phyloP scores from a whole-genome alignment of 352 stramenopile genomes.

The Phytophthora kernoviae region DNA sequence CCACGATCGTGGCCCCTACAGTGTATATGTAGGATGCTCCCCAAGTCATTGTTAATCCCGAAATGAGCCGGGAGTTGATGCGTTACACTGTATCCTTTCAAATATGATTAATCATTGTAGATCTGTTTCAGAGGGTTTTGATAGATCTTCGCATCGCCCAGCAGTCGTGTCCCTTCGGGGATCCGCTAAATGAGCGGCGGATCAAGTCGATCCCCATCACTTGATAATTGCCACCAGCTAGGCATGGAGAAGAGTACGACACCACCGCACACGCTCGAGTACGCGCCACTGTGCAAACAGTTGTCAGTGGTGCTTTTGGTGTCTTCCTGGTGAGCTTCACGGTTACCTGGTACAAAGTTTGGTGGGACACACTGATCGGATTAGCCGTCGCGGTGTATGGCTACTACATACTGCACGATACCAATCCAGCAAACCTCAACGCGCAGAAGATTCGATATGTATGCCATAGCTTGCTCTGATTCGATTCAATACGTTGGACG shows the following conservation, averaged over 20 bases:
- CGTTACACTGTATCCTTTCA: too few relatives aligned
- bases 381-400: constrained; percentile 50
- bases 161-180: constrained; percentile 15
- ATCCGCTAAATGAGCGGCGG: constrained; percentile 14
- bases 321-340: constrained; percentile 69
- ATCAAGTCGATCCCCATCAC: constrained; percentile 8
- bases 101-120: too few relatives aligned
- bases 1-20: constrained; percentile 2
- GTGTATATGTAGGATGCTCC: constrained; percentile 19
- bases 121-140: not conserved
- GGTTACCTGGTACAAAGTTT: constrained; percentile 82
- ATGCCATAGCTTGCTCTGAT: not conserved
- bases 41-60: too few relatives aligned
- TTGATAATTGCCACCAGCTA: not conserved
- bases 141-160: constrained; percentile 27
- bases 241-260: constrained; percentile 7
- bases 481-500: too few relatives aligned
- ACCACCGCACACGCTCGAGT: constrained; percentile 67
- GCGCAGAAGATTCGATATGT: constrained; percentile 36
- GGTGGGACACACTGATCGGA: constrained; percentile 78
- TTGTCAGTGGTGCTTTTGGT: constrained; percentile 55
- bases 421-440: constrained; percentile 51
- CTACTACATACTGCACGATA: constrained; percentile 61
- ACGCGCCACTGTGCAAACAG: constrained; percentile 61
- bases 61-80: too few relatives aligned